These are phyloP conservation scores for Leishmania martiniquensis DNA, from an alignment of 208 protist species.

Conservation along the genomic window DNA sequence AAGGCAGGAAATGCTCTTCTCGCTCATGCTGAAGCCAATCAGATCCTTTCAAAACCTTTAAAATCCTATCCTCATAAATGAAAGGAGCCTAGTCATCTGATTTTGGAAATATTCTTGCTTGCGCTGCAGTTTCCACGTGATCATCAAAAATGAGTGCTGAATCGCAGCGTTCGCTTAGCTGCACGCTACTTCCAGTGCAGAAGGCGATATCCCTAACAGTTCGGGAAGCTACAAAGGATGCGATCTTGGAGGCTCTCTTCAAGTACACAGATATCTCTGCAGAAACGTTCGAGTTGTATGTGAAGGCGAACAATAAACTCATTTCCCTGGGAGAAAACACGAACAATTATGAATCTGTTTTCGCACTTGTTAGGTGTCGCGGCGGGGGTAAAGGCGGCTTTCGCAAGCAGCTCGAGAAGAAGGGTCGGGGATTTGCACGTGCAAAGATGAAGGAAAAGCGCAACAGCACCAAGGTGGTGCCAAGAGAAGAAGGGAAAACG, in stretches of 20 bases:
- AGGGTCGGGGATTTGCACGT: conserved; percentile 74
- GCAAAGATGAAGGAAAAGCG: conserved; percentile 51
- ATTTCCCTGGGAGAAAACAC: not conserved
- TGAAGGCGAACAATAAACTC: not conserved
- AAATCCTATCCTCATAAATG: not conserved
- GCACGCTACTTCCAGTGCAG: conserved; percentile 33
- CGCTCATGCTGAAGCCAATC: not conserved
- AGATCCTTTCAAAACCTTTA: not conserved
- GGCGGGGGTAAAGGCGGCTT: conserved; percentile 85
- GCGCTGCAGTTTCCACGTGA: not conserved
- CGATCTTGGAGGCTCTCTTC: conserved; percentile 19
- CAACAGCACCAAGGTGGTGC: conserved; percentile 28
- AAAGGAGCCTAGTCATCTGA: not conserved
- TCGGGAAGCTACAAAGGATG: not conserved
- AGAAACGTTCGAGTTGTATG: conserved; percentile 13
- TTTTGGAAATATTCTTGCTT: not conserved
- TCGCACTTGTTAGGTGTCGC: conserved; percentile 40
- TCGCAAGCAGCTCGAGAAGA: conserved; percentile 86
- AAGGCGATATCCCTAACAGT: conserved; percentile 15
- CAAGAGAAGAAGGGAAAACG: not conserved
- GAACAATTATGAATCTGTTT: conserved; percentile 5
- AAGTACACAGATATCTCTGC: conserved; percentile 1
- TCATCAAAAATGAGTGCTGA: not conserved
- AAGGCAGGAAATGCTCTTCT: not conserved
- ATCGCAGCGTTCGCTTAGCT: not conserved